Percentiles rank a stretch among this genome's conserved stretches.
These are phyloP conservation scores for Gossypium australe DNA, from an alignment of 345 rosid species.

Conservation along the genomic window DNA sequence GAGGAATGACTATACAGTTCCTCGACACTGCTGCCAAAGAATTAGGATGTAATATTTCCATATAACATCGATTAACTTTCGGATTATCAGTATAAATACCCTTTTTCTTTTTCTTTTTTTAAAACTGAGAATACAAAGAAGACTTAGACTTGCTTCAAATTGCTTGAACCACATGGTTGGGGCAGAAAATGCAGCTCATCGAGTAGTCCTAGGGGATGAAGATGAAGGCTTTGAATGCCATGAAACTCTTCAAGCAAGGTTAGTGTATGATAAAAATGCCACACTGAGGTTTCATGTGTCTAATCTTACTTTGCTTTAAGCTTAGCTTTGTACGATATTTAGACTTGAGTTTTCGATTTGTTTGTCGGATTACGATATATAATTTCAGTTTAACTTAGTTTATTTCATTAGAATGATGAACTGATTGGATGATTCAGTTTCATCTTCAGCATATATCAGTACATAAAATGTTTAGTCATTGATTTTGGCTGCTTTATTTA, in stretches of 20 bases:
- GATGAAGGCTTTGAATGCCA: neutral
- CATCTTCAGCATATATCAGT: neutral
- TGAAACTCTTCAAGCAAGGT: neutral
- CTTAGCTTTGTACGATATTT: conserved; percentile 12
- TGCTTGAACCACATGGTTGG: neutral
- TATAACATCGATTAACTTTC: conserved; percentile 27
- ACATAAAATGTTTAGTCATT: neutral
- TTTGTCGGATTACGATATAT: neutral
- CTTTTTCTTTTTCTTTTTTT: neutral
- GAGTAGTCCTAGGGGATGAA: neutral
- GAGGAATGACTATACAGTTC: conserved; percentile 58
- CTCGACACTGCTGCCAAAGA: conserved; percentile 75
- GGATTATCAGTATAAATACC: conserved; percentile 1
- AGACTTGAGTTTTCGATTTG: neutral
- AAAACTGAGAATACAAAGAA: conserved; percentile 4
- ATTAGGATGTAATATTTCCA: conserved; percentile 61
- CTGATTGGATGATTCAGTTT: neutral
- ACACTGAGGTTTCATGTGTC: conserved; percentile 11
- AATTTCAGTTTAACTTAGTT: neutral
- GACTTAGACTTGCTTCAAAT: conserved; percentile 10
- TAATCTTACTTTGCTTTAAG: conserved; percentile 2
- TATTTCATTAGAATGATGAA: neutral
- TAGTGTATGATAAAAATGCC: neutral
- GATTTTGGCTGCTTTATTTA: too few relatives aligned
- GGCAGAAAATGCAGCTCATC: neutral